phyloP scores from a whole-genome alignment of 2,329 filamentous ascomycete species.

The Ceratocystis alfenasii region DNA sequence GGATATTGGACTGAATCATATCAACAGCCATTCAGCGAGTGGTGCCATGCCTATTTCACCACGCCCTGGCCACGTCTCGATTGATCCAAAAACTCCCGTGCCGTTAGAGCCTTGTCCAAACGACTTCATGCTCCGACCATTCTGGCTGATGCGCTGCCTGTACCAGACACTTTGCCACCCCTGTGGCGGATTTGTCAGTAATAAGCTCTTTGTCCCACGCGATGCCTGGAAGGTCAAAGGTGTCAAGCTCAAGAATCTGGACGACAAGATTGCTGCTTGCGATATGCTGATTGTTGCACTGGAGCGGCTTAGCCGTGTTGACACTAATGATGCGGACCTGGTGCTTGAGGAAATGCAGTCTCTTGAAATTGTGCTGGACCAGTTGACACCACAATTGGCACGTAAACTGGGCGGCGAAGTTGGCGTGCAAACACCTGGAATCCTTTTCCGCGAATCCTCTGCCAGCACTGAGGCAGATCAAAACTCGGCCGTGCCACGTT shows the following conservation, averaged over 20 bases:
- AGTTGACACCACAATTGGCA: slow-evolving; percentile 61
- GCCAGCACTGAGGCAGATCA: slow-evolving; percentile 36
- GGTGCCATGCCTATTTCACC: slow-evolving; percentile 10
- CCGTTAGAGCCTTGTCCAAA: slow-evolving; percentile 85
- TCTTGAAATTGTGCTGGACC: slow-evolving; percentile 73
- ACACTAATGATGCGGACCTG: slow-evolving; percentile 82
- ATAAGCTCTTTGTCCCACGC: slow-evolving; percentile 78
- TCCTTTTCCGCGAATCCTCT: slow-evolving; percentile 61
- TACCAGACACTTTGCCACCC: slow-evolving; percentile 89
- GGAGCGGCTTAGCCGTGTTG: slow-evolving; percentile 68
- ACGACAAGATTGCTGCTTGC: slow-evolving; percentile 88
- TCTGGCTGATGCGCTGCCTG: slow-evolving; percentile 92
- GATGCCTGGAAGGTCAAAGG: slow-evolving; percentile 92
- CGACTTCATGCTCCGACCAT: slow-evolving; percentile 79
- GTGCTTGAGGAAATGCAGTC: slow-evolving; percentile 89
- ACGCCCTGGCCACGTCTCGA: slow-evolving; percentile 55
- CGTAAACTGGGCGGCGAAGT: slow-evolving; percentile 92
- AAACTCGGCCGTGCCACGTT: slow-evolving; percentile 37
- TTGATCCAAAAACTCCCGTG: slow-evolving; percentile 44
- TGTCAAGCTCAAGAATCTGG: slow-evolving; percentile 79
- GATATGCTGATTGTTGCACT: slow-evolving; percentile 83
- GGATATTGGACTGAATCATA: slow-evolving; percentile 60
- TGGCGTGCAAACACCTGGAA: slow-evolving; percentile 61
- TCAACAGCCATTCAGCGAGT: slow-evolving; percentile 11
- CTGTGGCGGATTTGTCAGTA: slow-evolving; percentile 81